A percentile compares a stretch with the other conserved stretches of the same genome.
Conservation (phyloP, 2,329 filamentous ascomycete species). For the Lasiodiplodia citricola region DNA sequence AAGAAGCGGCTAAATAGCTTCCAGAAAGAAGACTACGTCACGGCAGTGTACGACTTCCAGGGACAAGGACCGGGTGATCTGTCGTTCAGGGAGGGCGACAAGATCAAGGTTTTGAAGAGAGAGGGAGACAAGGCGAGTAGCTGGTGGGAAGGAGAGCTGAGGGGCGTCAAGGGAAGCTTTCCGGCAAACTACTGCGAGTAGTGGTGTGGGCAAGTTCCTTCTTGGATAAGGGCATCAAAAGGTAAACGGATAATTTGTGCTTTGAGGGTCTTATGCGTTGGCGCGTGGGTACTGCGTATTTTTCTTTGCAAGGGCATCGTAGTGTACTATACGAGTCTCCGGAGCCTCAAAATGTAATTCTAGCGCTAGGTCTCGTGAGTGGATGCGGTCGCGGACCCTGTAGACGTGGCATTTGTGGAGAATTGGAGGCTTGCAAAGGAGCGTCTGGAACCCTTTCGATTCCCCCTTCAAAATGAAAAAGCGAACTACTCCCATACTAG, state of each 20-base stretch:
- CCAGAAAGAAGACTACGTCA: constrained; percentile 62
- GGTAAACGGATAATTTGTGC: not conserved
- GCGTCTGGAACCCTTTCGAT: not conserved
- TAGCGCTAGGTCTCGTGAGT: not conserved
- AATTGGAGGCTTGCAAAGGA: not conserved
- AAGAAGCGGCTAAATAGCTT: constrained; percentile 60
- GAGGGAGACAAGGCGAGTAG: constrained; percentile 78
- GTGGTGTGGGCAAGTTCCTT: not conserved
- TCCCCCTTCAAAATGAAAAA: not conserved
- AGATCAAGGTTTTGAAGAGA: constrained; percentile 77
- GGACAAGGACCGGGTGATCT: constrained; percentile 76
- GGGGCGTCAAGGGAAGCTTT: constrained; percentile 72
- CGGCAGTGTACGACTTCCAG: constrained; percentile 76
- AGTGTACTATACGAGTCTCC: not conserved
- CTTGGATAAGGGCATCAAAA: not conserved
- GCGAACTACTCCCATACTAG: not conserved
- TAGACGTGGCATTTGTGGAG: constrained; percentile 18
- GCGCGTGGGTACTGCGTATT: not conserved
- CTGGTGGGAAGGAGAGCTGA: constrained; percentile 86
- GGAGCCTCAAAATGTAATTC: not conserved
- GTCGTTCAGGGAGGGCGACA: constrained; percentile 76
- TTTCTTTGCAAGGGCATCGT: not conserved
- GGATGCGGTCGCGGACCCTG: constrained; percentile 1
- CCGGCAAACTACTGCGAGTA: constrained; percentile 80
- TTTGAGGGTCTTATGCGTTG: not conserved